Base-by-base conservation (phyloP, 2,329 filamentous ascomycete species). In the Sporothrix inflata region DNA sequence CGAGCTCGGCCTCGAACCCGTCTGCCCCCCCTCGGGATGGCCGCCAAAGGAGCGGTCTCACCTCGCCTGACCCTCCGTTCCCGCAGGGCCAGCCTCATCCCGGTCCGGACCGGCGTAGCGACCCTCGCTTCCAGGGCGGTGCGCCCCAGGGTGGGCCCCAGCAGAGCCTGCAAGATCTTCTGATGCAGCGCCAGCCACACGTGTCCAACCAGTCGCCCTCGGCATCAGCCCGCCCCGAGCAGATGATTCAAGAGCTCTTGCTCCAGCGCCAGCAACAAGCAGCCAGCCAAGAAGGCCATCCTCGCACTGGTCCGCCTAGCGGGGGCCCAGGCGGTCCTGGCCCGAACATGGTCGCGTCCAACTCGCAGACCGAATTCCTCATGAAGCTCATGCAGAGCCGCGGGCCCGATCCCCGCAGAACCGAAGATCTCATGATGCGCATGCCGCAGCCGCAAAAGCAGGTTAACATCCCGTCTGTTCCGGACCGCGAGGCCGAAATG, bases 351-450 rank as follows among this genome's bases (percentile, higher is more conserved):
- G 47, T 65, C 3, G 12, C 53, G 65, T 85, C 83, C 78, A 90
- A 87, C 79, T 88, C 85, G 76, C 92, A 95, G 76, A 89, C 91
- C n/a, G 92, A 97, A 75, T 94, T 96, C 79, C 83, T 97, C 66
- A 92, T 97, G 81, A 92, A 90, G 74, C 85, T 97, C 40, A 96
- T 97, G 92, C 89, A 91, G 76, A 80, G 81, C 74, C 85, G 86
- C 73, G 82, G 81, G 5, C 38, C 68, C 7, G 30, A 27, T 3
- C 83, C 85, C 0, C 79, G 85, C 51, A 82, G 84, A 74, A 82
- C 83, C 45, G 88, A 89, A 69, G 87, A 87, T 71, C 78, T 85
- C 65, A 78, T 87, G 69, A 83, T 88, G 79, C 83, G 86, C 68
- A 82, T 84, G 81, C 84, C 85, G 57, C 86, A 87, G 75, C 85